Evolutionary conservation across 2,329 filamentous ascomycete genomes (phyloP).

Genomic region (Botrytis byssoidea): DNA sequence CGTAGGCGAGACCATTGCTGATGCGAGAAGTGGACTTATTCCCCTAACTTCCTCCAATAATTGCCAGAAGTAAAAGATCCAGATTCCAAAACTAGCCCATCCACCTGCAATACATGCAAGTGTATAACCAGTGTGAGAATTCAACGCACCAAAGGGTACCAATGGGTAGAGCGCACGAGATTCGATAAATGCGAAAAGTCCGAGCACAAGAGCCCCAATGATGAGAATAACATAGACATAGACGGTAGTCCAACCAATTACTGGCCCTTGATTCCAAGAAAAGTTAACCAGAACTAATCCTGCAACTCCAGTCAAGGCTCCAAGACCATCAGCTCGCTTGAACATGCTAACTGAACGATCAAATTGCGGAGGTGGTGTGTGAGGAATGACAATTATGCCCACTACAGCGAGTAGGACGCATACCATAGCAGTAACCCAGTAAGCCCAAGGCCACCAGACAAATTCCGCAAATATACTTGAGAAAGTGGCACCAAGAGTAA

Average conservation of each 20-base stretch:
- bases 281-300: slow-evolving; percentile 56
- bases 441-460: slow-evolving; percentile 53
- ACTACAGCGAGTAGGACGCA: slow-evolving; percentile 41
- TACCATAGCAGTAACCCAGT: slow-evolving; percentile 46
- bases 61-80: slow-evolving; percentile 35
- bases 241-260: slow-evolving; percentile 32
- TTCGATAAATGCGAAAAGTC: slow-evolving; percentile 55
- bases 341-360: slow-evolving; percentile 32
- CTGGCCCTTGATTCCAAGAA: slow-evolving; percentile 47
- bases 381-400: slow-evolving; percentile 44
- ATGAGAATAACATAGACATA: slow-evolving; percentile 49
- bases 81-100: slow-evolving; percentile 37
- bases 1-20: slow-evolving; percentile 36
- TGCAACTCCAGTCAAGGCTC: slow-evolving; percentile 47
- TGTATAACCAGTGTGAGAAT: slow-evolving; percentile 50
- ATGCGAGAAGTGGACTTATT: slow-evolving; percentile 36
- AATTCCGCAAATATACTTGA: slow-evolving; percentile 42
- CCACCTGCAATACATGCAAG: slow-evolving; percentile 33
- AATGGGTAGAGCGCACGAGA: slow-evolving; percentile 50
- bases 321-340: slow-evolving; percentile 43
- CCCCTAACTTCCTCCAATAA: slow-evolving; percentile 33
- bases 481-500: slow-evolving; percentile 45
- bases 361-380: slow-evolving; percentile 37
- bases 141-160: slow-evolving; percentile 54
- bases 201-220: slow-evolving; percentile 53